Percentiles rank a stretch among this genome's conserved stretches.
These are phyloP conservation scores for Penicillium herquei DNA, from an alignment of 495 filamentous ascomycete species.

Conservation along the genomic window DNA sequence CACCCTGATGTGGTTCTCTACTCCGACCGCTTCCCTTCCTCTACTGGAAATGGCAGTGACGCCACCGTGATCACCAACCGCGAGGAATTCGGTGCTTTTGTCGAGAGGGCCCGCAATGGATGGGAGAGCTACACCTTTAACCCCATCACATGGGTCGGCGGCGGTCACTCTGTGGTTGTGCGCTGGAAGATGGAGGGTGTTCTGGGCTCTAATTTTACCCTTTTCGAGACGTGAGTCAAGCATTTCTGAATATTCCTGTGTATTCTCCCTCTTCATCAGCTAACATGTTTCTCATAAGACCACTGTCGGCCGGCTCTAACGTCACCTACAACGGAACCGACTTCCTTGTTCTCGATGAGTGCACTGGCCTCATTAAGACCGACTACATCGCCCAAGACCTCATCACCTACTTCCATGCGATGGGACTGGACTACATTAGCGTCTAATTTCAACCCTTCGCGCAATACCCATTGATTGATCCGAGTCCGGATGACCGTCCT, in stretches of 20 bases:
- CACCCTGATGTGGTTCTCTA: neutral
- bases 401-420: constrained; percentile 1
- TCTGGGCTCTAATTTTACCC: neutral
- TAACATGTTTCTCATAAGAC: neutral
- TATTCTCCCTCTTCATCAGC: neutral
- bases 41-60: neutral
- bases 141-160: neutral
- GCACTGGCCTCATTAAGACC: neutral
- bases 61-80: neutral
- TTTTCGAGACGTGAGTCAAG: neutral
- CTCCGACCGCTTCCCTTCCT: neutral
- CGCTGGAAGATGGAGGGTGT: constrained; percentile 1
- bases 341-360: neutral
- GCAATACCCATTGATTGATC: too few relatives aligned
- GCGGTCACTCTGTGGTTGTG: neutral
- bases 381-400: constrained; percentile 1
- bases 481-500: too few relatives aligned
- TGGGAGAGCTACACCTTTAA: constrained; percentile 1
- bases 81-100: neutral
- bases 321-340: constrained; percentile 1
- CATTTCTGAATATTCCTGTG: neutral
- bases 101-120: neutral
- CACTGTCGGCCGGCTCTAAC: neutral
- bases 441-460: too few relatives aligned
- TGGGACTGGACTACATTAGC: neutral